Evolutionary conservation across 164 flowering plant species (phyloP).

Genomic region (Vitis vinifera): DNA sequence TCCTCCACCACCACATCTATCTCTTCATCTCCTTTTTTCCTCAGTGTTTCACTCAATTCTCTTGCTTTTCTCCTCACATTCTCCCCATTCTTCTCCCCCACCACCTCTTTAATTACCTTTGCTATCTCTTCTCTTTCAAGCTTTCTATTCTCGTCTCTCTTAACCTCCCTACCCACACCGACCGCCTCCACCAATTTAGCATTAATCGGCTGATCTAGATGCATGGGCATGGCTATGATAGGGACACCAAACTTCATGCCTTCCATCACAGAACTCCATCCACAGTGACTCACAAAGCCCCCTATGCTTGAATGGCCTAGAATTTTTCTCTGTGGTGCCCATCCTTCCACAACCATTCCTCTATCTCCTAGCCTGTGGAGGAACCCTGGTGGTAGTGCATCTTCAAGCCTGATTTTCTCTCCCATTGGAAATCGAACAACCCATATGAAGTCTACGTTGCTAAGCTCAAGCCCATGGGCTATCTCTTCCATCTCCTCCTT

Average conservation of each 20-base stretch:
- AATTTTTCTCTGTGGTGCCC: too few relatives aligned
- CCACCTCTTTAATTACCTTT: background rate
- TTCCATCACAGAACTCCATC: too few relatives aligned
- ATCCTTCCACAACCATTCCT: too few relatives aligned
- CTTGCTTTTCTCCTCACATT: slow-evolving; percentile 9
- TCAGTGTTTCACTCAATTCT: slow-evolving; percentile 1
- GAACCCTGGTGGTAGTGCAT: too few relatives aligned
- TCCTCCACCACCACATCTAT: slow-evolving; percentile 1
- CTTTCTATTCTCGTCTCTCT: slow-evolving; percentile 7
- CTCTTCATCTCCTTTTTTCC: slow-evolving; percentile 4
- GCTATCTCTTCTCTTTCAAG: slow-evolving; percentile 16
- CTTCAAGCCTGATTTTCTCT: too few relatives aligned
- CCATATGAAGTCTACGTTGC: slow-evolving; percentile 17
- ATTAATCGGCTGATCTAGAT: too few relatives aligned
- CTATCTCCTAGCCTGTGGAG: too few relatives aligned
- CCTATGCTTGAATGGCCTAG: too few relatives aligned
- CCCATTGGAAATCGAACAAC: slow-evolving; percentile 2
- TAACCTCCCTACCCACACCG: slow-evolving; percentile 6
- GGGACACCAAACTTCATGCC: too few relatives aligned
- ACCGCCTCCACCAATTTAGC: too few relatives aligned
- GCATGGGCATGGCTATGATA: too few relatives aligned
- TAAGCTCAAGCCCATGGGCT: slow-evolving; percentile 14
- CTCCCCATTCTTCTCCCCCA: slow-evolving; percentile 9
- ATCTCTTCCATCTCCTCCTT: slow-evolving; percentile 18
- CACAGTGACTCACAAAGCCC: too few relatives aligned